Percentiles rank a stretch among this genome's conserved stretches.
Conservation (phyloP, 495 filamentous ascomycete genomes). For the Xylaria bambusicola region DNA sequence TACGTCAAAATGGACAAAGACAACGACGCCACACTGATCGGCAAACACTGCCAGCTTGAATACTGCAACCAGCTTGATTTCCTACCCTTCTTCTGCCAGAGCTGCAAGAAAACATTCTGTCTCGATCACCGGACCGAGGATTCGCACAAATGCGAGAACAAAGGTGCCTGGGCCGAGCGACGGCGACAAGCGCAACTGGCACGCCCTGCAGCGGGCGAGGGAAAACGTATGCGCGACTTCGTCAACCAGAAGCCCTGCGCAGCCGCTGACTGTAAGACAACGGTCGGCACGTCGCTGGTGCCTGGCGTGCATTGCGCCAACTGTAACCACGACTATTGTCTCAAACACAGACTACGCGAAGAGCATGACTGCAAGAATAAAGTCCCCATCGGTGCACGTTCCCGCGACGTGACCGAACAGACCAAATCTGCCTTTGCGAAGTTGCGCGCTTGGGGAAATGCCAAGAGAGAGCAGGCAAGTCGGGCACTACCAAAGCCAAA, state of each 20-base stretch:
- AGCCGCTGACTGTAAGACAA: slow-evolving; percentile 74
- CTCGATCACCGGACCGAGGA: slow-evolving; percentile 91
- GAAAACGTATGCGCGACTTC: slow-evolving; percentile 44
- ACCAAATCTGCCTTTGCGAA: slow-evolving; percentile 69
- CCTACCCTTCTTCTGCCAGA: slow-evolving; percentile 92
- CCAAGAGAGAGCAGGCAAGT: slow-evolving; percentile 48
- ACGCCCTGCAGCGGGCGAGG: slow-evolving; percentile 46
- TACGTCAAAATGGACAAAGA: slow-evolving; percentile 55
- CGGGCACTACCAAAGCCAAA: slow-evolving; percentile 59
- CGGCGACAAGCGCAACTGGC: slow-evolving; percentile 58
- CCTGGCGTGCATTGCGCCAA: slow-evolving; percentile 77
- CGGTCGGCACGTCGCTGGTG: slow-evolving; percentile 75
- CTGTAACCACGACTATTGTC: slow-evolving; percentile 86
- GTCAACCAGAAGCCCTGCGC: slow-evolving; percentile 62
- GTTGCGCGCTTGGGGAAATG: slow-evolving; percentile 56
- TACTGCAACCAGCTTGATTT: slow-evolving; percentile 96
- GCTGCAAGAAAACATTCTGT: slow-evolving; percentile 82
- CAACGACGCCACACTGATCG: slow-evolving; percentile 77
- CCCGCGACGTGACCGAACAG: slow-evolving; percentile 43
- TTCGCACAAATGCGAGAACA: slow-evolving; percentile 76
- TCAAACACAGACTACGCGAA: slow-evolving; percentile 85
- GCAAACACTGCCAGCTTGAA: slow-evolving; percentile 84
- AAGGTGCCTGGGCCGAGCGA: slow-evolving; percentile 82
- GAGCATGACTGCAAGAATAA: slow-evolving; percentile 78
- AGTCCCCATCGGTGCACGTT: slow-evolving; percentile 67